Evolutionary conservation across 768 basidiomycete species (phyloP).

Genomic region (Kwoniella dejecticola): DNA sequence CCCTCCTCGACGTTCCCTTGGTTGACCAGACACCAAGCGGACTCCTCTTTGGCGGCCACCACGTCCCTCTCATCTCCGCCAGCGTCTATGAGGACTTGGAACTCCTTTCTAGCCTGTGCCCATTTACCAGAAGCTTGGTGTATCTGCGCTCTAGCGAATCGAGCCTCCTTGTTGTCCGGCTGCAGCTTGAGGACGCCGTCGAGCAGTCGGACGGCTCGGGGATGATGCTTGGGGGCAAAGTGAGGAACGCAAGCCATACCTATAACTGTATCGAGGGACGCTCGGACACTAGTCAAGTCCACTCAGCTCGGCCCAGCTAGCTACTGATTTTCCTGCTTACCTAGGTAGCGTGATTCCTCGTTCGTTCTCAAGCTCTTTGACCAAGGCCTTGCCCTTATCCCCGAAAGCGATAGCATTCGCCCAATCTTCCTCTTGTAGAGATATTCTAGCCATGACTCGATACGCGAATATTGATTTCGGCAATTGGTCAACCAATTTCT

Average conservation of each 20-base stretch:
- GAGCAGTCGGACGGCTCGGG: conserved; percentile 71
- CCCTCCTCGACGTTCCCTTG: conserved; percentile 49
- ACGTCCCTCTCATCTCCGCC: conserved; percentile 28
- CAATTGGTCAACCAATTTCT: conserved; percentile 53
- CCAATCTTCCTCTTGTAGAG: conserved; percentile 71
- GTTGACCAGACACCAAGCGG: conserved; percentile 78
- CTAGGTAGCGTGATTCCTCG: conserved; percentile 61
- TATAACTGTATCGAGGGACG: conserved; percentile 69
- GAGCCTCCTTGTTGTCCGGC: conserved; percentile 65
- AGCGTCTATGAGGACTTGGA: conserved; percentile 62
- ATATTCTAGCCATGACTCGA: conserved; percentile 67
- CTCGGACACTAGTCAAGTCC: conserved; percentile 24
- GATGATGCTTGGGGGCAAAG: conserved; percentile 86
- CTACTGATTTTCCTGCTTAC: no score
- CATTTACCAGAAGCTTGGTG: conserved; percentile 68
- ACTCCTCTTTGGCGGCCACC: conserved; percentile 70
- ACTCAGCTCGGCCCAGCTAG: neutral
- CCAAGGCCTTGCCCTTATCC: conserved; percentile 68
- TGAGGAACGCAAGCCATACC: conserved; percentile 78
- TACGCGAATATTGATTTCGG: conserved; percentile 68
- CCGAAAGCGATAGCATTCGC: conserved; percentile 70
- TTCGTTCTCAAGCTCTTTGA: conserved; percentile 63
- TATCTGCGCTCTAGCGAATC: conserved; percentile 77
- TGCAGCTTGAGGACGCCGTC: conserved; percentile 69
- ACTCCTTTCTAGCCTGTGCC: conserved; percentile 67